Evolutionary conservation across 2,329 filamentous ascomycete genomes (phyloP), one percentile per base, ranked within the genome.

Genomic region (Ophiosphaerella narmari): DNA sequence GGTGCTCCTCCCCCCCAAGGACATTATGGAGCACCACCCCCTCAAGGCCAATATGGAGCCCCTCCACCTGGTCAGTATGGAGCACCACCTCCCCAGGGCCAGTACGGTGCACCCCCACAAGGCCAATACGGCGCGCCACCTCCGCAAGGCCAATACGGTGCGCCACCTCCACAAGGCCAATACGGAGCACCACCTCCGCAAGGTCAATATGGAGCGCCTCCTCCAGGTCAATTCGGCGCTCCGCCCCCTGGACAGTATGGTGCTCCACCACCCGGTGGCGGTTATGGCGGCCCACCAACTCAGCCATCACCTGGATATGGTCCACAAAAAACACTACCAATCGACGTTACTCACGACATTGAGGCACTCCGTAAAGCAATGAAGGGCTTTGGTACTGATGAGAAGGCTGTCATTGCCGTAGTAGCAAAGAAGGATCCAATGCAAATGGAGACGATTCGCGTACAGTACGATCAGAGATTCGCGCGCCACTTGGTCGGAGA

Each of bases 321-420:
- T 2, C 81, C 87, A 0, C 83, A 85, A 11, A 88, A 89, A 64
- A 64, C 63, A 5, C 67, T 63, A 13, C 78, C 83, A 39, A 78
- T 81, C 14, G 86, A 96, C 57, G 87, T 85, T 40, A 80, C 77
- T 3, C 76, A 78, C 11, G 86, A 94, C 61, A 88, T 90, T 0
- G 83, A 91, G 49, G 83, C 80, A 4, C 78, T 96, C 18, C 85
- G 90, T 45, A 82, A 82, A 60, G 90, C 93, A 2, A 96, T 97
- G 91, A 96, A 96, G 74, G 91, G 91, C 0, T 90, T 96, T 55
- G 93, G 92, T 31, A 97, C 92, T 0, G 86, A 97, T 65, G 92
- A 97, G 72, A 87, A 86, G 64, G 74, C 82, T 0, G 77, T 97
- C 13, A 92, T 96, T 56, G 77, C 79, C 2, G 77, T 87, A 3